Percentiles rank a stretch among this genome's conserved stretches.
phyloP scores from a whole-genome alignment of 768 basidiomycete species.

The Leccinum subgranulosum region DNA sequence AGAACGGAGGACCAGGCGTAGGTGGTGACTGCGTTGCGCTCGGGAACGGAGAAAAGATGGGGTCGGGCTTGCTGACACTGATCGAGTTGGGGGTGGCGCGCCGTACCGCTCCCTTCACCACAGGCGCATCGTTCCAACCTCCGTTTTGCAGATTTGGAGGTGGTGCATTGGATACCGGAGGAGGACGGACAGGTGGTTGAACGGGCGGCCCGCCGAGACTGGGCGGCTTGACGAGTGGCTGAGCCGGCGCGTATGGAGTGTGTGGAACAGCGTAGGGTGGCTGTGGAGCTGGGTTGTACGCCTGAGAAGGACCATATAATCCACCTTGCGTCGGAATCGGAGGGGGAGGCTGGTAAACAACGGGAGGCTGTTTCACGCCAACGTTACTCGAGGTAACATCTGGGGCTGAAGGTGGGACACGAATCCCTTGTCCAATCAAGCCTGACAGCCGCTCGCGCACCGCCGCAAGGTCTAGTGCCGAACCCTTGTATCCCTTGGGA shows the following conservation, averaged over 20 bases:
- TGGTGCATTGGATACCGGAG: conserved; percentile 42
- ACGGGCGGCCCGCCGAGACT: conserved; percentile 36
- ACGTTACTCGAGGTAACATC: conserved; percentile 31
- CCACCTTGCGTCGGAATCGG: conserved; percentile 20
- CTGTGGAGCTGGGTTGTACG: conserved; percentile 24
- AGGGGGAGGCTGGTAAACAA: conserved; percentile 6
- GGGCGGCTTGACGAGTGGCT: conserved; percentile 40
- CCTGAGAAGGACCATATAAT: conserved; percentile 17
- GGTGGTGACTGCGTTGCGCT: conserved; percentile 50
- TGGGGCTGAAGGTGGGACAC: conserved; percentile 27
- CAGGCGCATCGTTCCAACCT: conserved; percentile 92
- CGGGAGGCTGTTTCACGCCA: not conserved
- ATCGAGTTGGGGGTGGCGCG: conserved; percentile 49
- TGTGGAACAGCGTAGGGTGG: not conserved
- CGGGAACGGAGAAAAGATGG: conserved; percentile 90
- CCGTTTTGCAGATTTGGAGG: conserved; percentile 66
- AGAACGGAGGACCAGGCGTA: conserved; percentile 46
- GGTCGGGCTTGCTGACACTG: conserved; percentile 51
- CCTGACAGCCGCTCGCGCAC: conserved; percentile 46
- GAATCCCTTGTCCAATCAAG: conserved; percentile 31
- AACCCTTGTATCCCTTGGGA: conserved; percentile 74
- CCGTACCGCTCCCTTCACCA: conserved; percentile 34
- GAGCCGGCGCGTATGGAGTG: conserved; percentile 11
- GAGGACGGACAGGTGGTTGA: conserved; percentile 45
- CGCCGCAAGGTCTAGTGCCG: conserved; percentile 40